Evolutionary conservation across 148 eudicot genomes (phyloP), one percentile per base, ranked within the genome.

Genomic region (Camellia lanceoleosa): DNA sequence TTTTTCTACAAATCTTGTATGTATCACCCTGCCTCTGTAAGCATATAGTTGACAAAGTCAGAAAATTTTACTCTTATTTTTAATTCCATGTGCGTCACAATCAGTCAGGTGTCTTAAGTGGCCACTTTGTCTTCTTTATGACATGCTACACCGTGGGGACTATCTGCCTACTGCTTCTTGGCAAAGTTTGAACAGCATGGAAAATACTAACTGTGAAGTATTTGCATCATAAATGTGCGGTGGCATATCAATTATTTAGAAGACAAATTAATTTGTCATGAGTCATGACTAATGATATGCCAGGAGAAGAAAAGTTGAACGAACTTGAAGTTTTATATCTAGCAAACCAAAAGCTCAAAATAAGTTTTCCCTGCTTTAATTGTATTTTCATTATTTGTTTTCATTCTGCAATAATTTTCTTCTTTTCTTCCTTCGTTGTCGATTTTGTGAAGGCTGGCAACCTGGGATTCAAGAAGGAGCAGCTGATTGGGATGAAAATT

Each of bases 401-500:
- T 71, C 9, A 64, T 72, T 68, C 43, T 58, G 41, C 63, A 18
- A 51, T 49, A 5, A 62, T n/a, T 38, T 14, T 7, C 3, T 66
- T 60, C 4, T 58, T 60, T 46, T 62, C 6, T 49, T 49, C 52
- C 52, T 49, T 49, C 52, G 5, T 7, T 49, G 52, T 49, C 3
- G 52, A 49, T 76, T 23, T 74, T 78, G 67, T 87, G 70, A 78
- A 97, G 99, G 98, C 75, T 97, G 99, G 99, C 99, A 97, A 87
- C 88, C 91, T 84, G 99, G 98, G 54, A 87, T 97, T 69, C 95
- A 90, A 87, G 94, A 85, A 77, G 87, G 89, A 80, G 92, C 97
- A 80, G 92, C 99, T 83, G 99, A 97, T 81, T 97, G 98, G 99
- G 93, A 90, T 87, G 98, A 94, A 84, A 87, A 85, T 76, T 97